Percentiles rank a stretch among this genome's conserved stretches.
Conservation (phyloP, 257 asterid species). For the Ophiorrhiza pumila region DNA sequence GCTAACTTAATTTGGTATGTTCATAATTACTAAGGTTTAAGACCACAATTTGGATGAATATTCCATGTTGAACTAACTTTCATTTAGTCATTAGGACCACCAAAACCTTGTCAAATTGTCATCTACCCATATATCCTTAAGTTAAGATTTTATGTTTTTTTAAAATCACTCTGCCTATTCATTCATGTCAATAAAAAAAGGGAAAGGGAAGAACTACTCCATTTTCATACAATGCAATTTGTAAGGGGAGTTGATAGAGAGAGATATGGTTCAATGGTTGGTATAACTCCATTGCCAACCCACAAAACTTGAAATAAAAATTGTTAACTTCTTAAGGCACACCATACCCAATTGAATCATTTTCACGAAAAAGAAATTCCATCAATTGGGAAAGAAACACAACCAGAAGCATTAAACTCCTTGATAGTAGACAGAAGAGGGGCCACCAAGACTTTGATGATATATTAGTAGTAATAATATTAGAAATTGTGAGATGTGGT, state of each 20-base stretch:
- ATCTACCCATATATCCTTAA: no score
- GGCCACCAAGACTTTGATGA: constrained; percentile 1
- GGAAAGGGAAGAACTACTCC: neutral
- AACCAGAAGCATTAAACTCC: neutral
- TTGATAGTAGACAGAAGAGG: neutral
- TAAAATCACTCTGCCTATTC: no score
- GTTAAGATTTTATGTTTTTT: no score
- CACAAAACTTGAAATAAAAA: neutral
- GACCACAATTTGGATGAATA: neutral
- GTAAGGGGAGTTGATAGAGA: neutral
- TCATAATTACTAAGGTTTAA: neutral
- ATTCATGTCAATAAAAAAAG: no score
- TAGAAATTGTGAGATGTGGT: neutral
- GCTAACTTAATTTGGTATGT: neutral
- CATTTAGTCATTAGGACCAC: no score
- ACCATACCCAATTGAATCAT: neutral
- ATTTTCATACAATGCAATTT: neutral
- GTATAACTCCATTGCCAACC: neutral
- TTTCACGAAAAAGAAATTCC: neutral
- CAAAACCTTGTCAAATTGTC: no score
- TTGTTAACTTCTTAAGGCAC: constrained; percentile 2
- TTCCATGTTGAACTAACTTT: no score
- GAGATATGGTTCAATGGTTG: neutral
- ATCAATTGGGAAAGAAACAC: neutral
- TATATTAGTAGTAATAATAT: no score